A percentile compares a stretch with the other conserved stretches of the same genome.
These are phyloP conservation scores for Pseudocercospora fijiensis DNA, from an alignment of 2,329 filamentous ascomycete species.

Conservation along the genomic window DNA sequence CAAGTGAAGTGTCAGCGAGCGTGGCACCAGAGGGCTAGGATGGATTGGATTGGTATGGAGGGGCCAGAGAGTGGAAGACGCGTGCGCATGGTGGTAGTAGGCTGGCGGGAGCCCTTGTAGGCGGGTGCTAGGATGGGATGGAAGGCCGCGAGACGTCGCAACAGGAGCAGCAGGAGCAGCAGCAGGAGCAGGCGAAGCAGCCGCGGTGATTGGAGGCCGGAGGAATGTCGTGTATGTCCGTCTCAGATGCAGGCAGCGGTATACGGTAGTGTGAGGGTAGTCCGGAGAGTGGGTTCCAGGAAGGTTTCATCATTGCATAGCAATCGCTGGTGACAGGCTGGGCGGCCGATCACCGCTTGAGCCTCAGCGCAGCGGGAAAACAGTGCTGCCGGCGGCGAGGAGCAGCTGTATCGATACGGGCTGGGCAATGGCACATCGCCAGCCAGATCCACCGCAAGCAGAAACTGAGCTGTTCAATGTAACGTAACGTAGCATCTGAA, in stretches of 20 bases:
- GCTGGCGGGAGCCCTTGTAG: neutral
- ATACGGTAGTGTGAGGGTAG: conserved; percentile 3
- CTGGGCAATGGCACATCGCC: too few relatives aligned
- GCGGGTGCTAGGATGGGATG: conserved; percentile 12
- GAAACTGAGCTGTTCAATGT: conserved; percentile 4
- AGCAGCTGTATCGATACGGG: too few relatives aligned
- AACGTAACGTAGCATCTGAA: conserved; percentile 7
- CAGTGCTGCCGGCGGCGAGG: too few relatives aligned
- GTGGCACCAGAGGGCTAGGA: conserved; percentile 18
- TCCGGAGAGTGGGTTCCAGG: conserved; percentile 5
- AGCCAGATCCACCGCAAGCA: neutral
- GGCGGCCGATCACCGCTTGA: conserved; percentile 17
- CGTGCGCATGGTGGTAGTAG: conserved; percentile 22
- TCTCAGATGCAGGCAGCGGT: conserved; percentile 5
- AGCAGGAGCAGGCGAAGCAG: conserved; percentile 3
- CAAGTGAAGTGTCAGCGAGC: conserved; percentile 3
- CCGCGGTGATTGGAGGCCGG: conserved; percentile 5
- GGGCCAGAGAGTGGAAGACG: conserved; percentile 15
- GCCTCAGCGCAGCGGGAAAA: neutral
- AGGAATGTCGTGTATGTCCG: conserved; percentile 6
- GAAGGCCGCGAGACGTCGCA: conserved; percentile 15
- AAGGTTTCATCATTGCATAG: conserved; percentile 26
- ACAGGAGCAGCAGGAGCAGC: conserved; percentile 13
- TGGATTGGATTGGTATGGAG: conserved; percentile 17
- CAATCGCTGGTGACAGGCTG: conserved; percentile 5